phyloP scores from a whole-genome alignment of 352 stramenopile species.

The Pythium oligandrum region DNA sequence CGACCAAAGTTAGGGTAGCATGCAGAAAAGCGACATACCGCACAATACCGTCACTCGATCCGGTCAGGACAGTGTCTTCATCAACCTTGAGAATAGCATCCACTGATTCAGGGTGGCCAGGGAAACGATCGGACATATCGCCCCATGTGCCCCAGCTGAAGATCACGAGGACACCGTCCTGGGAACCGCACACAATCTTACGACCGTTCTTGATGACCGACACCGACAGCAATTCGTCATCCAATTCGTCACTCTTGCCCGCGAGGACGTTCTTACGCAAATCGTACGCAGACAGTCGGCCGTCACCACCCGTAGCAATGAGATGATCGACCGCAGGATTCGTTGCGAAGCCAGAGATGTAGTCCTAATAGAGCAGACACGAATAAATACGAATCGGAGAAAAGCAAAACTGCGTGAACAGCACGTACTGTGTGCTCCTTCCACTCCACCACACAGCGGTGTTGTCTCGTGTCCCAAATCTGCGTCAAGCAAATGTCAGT shows the following conservation, averaged over 20 bases:
- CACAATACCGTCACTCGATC: conserved; percentile 94
- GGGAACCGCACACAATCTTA: conserved; percentile 94
- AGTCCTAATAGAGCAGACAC: conserved; percentile 55
- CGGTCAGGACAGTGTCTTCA: conserved; percentile 95
- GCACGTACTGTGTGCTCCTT: conserved; percentile 86
- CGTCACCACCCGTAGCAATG: conserved; percentile 89
- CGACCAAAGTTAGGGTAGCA: neutral
- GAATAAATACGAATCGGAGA: neutral
- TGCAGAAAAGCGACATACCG: conserved; percentile 29
- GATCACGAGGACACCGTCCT: conserved; percentile 93
- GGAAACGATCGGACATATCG: conserved; percentile 95
- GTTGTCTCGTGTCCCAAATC: conserved; percentile 84
- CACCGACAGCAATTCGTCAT: conserved; percentile 75
- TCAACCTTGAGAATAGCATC: conserved; percentile 95
- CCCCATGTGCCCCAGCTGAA: conserved; percentile 95
- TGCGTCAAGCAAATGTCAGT: conserved; percentile 7
- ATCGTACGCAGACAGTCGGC: conserved; percentile 90
- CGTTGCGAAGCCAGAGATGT: conserved; percentile 90
- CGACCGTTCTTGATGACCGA: conserved; percentile 84
- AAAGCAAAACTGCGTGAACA: neutral
- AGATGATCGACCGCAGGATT: conserved; percentile 82
- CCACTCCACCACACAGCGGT: conserved; percentile 84
- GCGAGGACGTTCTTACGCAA: conserved; percentile 78
- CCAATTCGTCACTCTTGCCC: conserved; percentile 81
- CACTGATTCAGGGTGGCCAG: conserved; percentile 92